Evolutionary conservation across 805 yeast genomes (phyloP).

Genomic region (Saccharomycopsis oosterbeekiorum): DNA sequence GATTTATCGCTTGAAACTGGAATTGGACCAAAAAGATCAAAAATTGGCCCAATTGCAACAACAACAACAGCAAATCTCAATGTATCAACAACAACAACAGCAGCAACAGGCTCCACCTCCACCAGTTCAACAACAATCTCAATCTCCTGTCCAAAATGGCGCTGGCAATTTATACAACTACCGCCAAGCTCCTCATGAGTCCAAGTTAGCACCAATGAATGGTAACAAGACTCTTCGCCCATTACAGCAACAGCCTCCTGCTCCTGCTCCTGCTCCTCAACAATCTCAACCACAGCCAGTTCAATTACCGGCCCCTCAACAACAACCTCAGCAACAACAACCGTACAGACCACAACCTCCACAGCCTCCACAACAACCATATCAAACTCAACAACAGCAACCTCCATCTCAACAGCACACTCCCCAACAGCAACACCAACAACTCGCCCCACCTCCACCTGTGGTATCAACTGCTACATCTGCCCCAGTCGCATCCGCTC

Average conservation of each 20-base stretch:
- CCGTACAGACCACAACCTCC: slow-evolving; percentile 11
- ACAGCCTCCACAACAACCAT: not conserved
- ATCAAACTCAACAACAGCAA: slow-evolving; percentile 16
- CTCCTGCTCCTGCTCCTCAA: slow-evolving; percentile 4
- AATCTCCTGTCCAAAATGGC: not conserved
- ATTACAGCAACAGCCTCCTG: slow-evolving; percentile 22
- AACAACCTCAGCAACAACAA: not conserved
- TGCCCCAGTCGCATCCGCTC: not conserved
- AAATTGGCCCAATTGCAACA: slow-evolving; percentile 36
- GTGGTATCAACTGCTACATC: slow-evolving; percentile 15
- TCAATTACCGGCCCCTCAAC: not conserved
- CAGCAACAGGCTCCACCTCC: slow-evolving; percentile 9
- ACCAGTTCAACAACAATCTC: slow-evolving; percentile 9
- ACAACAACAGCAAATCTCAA: slow-evolving; percentile 28
- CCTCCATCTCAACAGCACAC: slow-evolving; percentile 13
- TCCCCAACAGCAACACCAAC: slow-evolving; percentile 17
- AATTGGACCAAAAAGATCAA: slow-evolving; percentile 73
- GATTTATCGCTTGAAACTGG: slow-evolving; percentile 73
- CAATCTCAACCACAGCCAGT: slow-evolving; percentile 21
- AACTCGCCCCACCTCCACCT: slow-evolving; percentile 8
- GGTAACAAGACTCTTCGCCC: slow-evolving; percentile 4
- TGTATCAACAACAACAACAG: slow-evolving; percentile 21
- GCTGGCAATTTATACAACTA: not conserved
- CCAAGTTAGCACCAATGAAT: not conserved
- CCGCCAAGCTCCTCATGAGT: not conserved